These are phyloP conservation scores for Physcomitrium patens DNA, from an alignment of 225 moss, liverwort and hornwort species.

Conservation along the genomic window DNA sequence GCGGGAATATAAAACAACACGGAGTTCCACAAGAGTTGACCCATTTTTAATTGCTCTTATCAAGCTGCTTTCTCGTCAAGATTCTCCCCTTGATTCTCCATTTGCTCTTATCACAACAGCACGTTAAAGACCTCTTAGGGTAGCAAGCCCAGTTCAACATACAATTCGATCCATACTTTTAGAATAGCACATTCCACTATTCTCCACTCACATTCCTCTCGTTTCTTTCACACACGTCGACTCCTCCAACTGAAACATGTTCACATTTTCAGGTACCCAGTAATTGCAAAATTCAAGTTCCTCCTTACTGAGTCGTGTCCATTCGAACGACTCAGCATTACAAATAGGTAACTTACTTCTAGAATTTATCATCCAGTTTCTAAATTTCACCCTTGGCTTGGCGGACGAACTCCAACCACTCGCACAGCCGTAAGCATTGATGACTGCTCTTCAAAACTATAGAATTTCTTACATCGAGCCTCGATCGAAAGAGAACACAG, in stretches of 20 bases:
- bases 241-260: neutral
- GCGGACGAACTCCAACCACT: neutral
- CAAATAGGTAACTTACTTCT: neutral
- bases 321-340: neutral
- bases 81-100: conserved; percentile 25
- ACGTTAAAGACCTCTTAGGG: neutral
- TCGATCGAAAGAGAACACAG: no score
- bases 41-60: conserved; percentile 14
- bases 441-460: neutral
- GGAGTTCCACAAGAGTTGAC: neutral
- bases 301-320: no score
- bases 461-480: neutral
- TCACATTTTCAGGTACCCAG: neutral
- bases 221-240: neutral
- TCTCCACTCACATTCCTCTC: neutral
- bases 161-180: conserved; percentile 24
- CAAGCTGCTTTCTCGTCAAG: neutral
- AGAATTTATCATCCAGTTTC: neutral
- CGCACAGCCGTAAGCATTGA: neutral
- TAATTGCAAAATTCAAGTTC: neutral
- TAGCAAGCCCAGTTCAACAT: neutral
- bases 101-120: conserved; percentile 29
- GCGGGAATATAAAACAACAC: no score
- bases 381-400: neutral
- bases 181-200: neutral